These are phyloP conservation scores for Pyrenochaeta sp. DNA, from an alignment of 2,329 filamentous ascomycete genomes.

Conservation along the genomic window DNA sequence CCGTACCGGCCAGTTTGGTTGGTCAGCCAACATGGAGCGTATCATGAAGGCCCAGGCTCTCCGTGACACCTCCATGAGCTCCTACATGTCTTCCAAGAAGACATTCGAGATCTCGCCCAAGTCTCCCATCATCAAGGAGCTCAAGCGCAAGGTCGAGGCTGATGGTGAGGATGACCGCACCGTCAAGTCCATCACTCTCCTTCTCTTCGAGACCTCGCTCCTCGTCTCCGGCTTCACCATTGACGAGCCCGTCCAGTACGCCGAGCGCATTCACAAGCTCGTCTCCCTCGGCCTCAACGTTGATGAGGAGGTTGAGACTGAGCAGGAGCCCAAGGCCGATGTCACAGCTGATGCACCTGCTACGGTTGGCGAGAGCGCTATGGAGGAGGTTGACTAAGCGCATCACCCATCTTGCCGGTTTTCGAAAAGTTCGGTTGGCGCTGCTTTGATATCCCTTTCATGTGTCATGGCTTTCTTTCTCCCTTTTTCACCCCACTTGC, in stretches of 20 bases:
- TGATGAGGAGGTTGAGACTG: constrained; percentile 85
- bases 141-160: constrained; percentile 98
- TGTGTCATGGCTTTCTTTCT: constrained; percentile 47
- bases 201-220: constrained; percentile 98
- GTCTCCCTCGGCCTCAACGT: constrained; percentile 97
- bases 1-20: constrained; percentile 99
- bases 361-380: constrained; percentile 84
- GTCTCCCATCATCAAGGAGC: constrained; percentile 96
- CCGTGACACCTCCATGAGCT: constrained; percentile 99
- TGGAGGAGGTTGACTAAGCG: constrained; percentile 98
- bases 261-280: constrained; percentile 99
- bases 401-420: constrained; percentile 30
- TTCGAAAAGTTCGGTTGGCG: constrained; percentile 49
- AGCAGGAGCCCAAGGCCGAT: constrained; percentile 62
- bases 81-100: constrained; percentile 99
- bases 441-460: constrained; percentile 50
- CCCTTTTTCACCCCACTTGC: constrained; percentile 41
- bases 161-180: constrained; percentile 99
- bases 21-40: constrained; percentile 99
- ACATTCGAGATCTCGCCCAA: constrained; percentile 99
- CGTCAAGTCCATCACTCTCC: constrained; percentile 98
- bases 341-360: constrained; percentile 65
- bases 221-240: constrained; percentile 99
- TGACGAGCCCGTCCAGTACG: constrained; percentile 96
- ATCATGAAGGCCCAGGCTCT: constrained; percentile 99